Evolutionary conservation across 2,329 filamentous ascomycete genomes (phyloP).

Genomic region (Trichoderma koningii): DNA sequence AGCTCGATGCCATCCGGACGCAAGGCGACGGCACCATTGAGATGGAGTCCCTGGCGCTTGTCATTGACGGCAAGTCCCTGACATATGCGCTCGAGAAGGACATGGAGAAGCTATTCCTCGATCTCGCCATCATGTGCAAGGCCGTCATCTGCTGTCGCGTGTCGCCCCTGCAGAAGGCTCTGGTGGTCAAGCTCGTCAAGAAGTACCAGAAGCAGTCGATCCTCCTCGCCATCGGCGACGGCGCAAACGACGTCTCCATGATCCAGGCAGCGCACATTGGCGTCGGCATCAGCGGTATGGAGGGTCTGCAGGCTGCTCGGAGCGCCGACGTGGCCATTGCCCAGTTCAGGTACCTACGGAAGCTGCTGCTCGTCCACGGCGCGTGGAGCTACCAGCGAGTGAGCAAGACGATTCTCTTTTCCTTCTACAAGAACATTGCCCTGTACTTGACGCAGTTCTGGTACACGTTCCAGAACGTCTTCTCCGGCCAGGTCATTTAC

Average conservation of each 20-base stretch:
- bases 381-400: conserved; percentile 98
- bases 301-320: conserved; percentile 93
- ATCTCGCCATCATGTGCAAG: conserved; percentile 93
- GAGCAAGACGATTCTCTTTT: conserved; percentile 95
- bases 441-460: conserved; percentile 99
- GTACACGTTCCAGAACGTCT: conserved; percentile 98
- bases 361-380: conserved; percentile 90
- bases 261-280: conserved; percentile 98
- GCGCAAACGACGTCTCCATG: conserved; percentile 99
- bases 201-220: conserved; percentile 86
- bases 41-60: conserved; percentile 81
- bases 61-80: conserved; percentile 95
- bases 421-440: conserved; percentile 99
- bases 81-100: conserved; percentile 93
- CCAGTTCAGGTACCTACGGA: conserved; percentile 93
- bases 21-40: conserved; percentile 77
- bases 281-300: conserved; percentile 93
- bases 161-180: conserved; percentile 91
- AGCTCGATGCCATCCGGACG: conserved; percentile 83
- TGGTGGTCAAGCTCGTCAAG: conserved; percentile 98
- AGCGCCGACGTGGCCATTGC: conserved; percentile 95
- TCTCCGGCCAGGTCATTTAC: conserved; percentile 96
- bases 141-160: conserved; percentile 99
- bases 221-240: conserved; percentile 92
- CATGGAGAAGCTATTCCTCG: conserved; percentile 88